These are phyloP conservation scores for Ophiostoma angusticollis DNA, from an alignment of 2,329 filamentous ascomycete species.

Conservation along the genomic window DNA sequence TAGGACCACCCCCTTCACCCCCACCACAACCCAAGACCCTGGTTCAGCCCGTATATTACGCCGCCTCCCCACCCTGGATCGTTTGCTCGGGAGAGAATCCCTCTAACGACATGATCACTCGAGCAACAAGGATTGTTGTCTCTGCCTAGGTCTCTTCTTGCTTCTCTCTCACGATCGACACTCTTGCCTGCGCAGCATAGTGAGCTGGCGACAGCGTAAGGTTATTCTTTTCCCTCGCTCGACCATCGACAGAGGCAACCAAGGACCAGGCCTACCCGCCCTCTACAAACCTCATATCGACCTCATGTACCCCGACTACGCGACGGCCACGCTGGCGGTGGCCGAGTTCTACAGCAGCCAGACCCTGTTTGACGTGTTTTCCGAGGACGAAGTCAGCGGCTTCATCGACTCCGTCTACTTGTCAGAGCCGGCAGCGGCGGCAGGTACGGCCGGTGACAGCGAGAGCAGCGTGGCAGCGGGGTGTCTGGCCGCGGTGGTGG, in stretches of 20 bases:
- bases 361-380: conserved; percentile 21
- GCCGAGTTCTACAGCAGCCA: conserved; percentile 18
- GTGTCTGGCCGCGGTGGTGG: conserved; percentile 17
- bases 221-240: not conserved
- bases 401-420: conserved; percentile 15
- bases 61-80: no score
- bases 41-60: no score
- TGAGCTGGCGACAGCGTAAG: no score
- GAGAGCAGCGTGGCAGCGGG: conserved; percentile 15
- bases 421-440: conserved; percentile 4
- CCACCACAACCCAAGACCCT: no score
- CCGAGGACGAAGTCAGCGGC: conserved; percentile 13
- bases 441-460: not conserved
- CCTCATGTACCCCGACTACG: conserved; percentile 14
- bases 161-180: no score
- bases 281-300: no score
- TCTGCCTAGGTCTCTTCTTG: no score
- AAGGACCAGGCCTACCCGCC: not conserved
- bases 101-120: no score
- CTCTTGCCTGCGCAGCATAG: no score
- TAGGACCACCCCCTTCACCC: no score
- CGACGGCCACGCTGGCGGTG: conserved; percentile 13
- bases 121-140: no score
- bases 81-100: no score
- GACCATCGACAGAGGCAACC: conserved; percentile 5